Evolutionary conservation across 2,329 filamentous ascomycete genomes (phyloP).

Genomic region (Penicillium thymicola): DNA sequence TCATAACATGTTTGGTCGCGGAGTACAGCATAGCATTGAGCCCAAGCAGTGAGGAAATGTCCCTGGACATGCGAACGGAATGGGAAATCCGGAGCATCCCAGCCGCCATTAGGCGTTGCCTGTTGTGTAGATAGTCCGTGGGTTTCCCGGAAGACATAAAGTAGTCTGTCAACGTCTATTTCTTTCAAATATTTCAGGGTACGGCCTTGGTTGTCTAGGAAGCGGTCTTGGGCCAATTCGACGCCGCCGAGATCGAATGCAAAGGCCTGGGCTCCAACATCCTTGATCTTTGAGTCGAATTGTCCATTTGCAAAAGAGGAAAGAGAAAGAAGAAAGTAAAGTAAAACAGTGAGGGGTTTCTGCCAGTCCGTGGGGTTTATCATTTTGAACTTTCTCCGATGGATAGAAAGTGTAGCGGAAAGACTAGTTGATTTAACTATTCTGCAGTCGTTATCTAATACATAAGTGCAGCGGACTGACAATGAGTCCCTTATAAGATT

Average conservation of each 20-base stretch:
- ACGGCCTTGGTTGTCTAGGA: constrained; percentile 47
- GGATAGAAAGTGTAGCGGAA: too few relatives aligned
- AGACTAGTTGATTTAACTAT: background rate
- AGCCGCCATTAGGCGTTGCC: constrained; percentile 49
- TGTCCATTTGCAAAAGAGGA: background rate
- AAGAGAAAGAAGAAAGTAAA: background rate
- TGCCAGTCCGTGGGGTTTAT: background rate
- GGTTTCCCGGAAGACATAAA: constrained; percentile 43
- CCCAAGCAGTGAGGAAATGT: constrained; percentile 52
- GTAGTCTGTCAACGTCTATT: background rate
- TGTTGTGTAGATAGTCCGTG: constrained; percentile 49
- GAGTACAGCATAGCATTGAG: constrained; percentile 48
- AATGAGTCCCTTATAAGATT: background rate
- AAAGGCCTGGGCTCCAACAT: background rate
- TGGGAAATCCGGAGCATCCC: constrained; percentile 55
- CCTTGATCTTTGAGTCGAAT: background rate
- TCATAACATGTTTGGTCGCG: constrained; percentile 45
- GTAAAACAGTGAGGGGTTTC: background rate
- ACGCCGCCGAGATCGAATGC: constrained; percentile 1
- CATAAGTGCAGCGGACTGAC: background rate
- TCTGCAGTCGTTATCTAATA: background rate
- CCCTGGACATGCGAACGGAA: constrained; percentile 54
- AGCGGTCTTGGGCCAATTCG: constrained; percentile 27
- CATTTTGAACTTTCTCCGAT: background rate
- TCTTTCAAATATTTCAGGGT: constrained; percentile 45